Evolutionary conservation across 2,329 filamentous ascomycete genomes (phyloP), one percentile per base, ranked within the genome.

Genomic region (Endocalyx cinctus): DNA sequence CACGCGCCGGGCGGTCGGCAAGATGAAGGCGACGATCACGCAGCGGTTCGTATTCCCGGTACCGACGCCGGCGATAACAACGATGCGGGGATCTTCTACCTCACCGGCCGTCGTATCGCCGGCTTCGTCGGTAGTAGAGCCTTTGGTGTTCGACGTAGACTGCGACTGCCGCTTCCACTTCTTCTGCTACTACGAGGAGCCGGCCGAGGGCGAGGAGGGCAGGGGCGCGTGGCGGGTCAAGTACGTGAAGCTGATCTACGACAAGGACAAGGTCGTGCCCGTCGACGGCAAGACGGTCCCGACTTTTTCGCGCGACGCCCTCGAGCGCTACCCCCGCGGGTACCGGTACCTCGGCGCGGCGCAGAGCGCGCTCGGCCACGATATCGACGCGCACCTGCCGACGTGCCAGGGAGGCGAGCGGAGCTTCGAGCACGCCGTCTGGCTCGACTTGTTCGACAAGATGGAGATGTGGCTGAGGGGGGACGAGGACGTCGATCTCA

Each of bases 1-100:
- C 11, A 56, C 43, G n/a, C 42, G 44, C 31, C 65, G 67, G 17
- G 69, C 67, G 33, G 54, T 72, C 16, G 67, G 67, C 42, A 71
- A 71, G 58, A 71, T 71, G 68, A 72, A 72, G 58, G 66, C 67
- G 7, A 72, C 69, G 34, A 72, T 71, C 52, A 72, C 68, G 4
- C 69, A 72, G 47, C 65, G 69, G 23, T 70, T 72, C 53, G n/a
- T n/a, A n/a, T n/a, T n/a, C n/a, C n/a, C n/a, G n/a, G n/a, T n/a
- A n/a, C n/a, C n/a, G n/a, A n/a, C n/a, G n/a, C n/a, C n/a, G n/a
- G n/a, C n/a, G n/a, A n/a, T n/a, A n/a, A n/a, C n/a, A n/a, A 45
- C 31, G 13, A 45, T 50, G 17, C 35, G 38, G 10, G 42, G 34
- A 2, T 36, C 41, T n/a, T n/a, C 34, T 14, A 34, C 37, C 22